Conservation (phyloP, 352 stramenopile species). For the Blastocystis hominis region DNA sequence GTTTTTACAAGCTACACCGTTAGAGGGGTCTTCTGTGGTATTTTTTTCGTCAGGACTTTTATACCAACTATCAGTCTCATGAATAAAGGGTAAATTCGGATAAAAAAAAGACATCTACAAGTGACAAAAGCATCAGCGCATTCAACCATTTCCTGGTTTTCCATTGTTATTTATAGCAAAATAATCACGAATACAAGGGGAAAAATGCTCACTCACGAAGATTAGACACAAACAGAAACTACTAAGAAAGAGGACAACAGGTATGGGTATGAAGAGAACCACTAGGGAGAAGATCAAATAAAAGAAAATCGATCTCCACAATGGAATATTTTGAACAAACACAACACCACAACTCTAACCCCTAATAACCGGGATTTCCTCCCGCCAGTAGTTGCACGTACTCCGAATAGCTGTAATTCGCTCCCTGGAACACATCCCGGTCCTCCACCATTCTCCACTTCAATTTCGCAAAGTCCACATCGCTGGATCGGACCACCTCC, state of each 20-base stretch:
- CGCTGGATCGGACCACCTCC: slow-evolving; percentile 83
- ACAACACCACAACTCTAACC: neutral
- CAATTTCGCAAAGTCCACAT: slow-evolving; percentile 78
- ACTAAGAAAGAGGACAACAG: neutral
- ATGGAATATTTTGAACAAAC: slow-evolving; percentile 6
- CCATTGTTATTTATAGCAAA: slow-evolving; percentile 17
- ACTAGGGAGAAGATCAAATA: neutral
- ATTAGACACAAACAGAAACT: neutral
- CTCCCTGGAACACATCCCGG: slow-evolving; percentile 85
- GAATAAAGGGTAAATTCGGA: neutral
- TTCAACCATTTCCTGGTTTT: neutral
- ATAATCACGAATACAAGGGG: neutral
- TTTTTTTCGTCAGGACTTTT: neutral
- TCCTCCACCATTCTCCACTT: slow-evolving; percentile 95
- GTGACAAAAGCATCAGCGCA: neutral
- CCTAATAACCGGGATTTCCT: slow-evolving; percentile 34
- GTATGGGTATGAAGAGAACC: neutral
- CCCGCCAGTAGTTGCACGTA: slow-evolving; percentile 82
- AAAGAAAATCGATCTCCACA: neutral
- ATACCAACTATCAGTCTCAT: neutral
- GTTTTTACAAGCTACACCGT: neutral
- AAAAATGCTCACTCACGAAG: neutral
- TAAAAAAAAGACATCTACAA: neutral
- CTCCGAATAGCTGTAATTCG: slow-evolving; percentile 91
- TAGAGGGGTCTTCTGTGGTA: neutral